Evolutionary conservation across 1,139 yeast genomes (phyloP), one percentile per base, ranked within the genome.

Genomic region (Kodamaea plutei): DNA sequence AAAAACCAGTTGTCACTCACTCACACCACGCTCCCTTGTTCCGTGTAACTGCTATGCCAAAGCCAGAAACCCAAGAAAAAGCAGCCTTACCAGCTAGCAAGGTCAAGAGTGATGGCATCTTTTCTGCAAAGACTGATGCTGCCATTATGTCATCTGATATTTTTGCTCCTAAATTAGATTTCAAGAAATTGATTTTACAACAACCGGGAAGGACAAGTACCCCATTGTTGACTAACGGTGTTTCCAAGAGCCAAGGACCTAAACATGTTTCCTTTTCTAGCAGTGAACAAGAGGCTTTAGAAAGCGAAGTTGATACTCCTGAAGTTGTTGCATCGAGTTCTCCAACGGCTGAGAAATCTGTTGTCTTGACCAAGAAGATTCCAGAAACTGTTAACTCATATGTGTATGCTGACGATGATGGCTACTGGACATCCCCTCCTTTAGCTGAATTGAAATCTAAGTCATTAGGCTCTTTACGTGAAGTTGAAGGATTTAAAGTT

Each of bases 341-440:
- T 3, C 13, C 20, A 6, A 9, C 20, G 9, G 19, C 14, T 7
- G 34, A 31, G 10, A 26, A 16, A 8, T 3, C 22, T 4, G 23
- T 19, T 18, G 21, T 8, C 13, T 14, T 17, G 13, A 7, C 18
- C 8, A 16, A 19, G 6, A 11, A 22, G 14, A 14, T 26, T 12
- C 26, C 16, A 11, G 22, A 8, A 8, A 22, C 18, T 9, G 23
- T 25, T 9, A 18, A 21, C 10, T 23, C 23, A 7, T 21, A 22
- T 10, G 69, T 69, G 28, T 81, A 76, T 18, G 48, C 54, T 9
- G 67, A 65, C 32, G 67, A 56, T 14, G 76, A 82, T 28, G 95
- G 91, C 2, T 93, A 89, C 57, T 91, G 95, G 88, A 80, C 81
- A 30, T 74, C 84, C 2, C 98, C 98, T 14, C 64, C 88, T 4